Evolutionary conservation across 208 protist species (phyloP).

Genomic region (Acanthamoeba sp.): DNA sequence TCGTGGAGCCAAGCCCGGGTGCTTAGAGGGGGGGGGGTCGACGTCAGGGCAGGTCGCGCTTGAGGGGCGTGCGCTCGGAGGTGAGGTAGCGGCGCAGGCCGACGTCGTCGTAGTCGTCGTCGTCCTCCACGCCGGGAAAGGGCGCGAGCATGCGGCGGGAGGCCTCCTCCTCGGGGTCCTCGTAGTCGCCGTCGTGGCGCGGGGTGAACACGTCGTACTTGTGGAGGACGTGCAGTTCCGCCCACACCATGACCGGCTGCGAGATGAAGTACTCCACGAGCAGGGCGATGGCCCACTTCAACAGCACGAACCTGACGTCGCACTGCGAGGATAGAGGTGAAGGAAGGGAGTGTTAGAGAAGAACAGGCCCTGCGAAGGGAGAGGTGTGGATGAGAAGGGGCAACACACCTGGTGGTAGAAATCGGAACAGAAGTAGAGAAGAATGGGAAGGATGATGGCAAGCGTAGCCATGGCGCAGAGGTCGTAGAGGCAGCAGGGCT

Average conservation of each 20-base stretch:
- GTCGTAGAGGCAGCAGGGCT: slow-evolving; percentile 61
- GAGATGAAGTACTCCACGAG: slow-evolving; percentile 40
- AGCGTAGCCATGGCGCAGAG: slow-evolving; percentile 26
- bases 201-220: slow-evolving; percentile 69
- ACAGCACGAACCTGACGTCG: slow-evolving; percentile 44
- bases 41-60: neutral
- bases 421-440: slow-evolving; percentile 45
- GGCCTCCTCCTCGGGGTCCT: neutral
- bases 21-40: no score
- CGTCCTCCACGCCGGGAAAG: neutral
- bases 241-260: slow-evolving; percentile 60
- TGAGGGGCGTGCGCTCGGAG: slow-evolving; percentile 18
- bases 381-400: no score
- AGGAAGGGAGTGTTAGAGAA: neutral
- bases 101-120: slow-evolving; percentile 25
- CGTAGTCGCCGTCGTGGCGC: neutral
- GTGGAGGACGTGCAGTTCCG: slow-evolving; percentile 28
- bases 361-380: no score
- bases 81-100: slow-evolving; percentile 38
- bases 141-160: neutral
- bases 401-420: slow-evolving; percentile 41
- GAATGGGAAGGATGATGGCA: slow-evolving; percentile 40
- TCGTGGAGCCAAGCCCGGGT: no score
- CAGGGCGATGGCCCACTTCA: slow-evolving; percentile 47
- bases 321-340: neutral